These are phyloP conservation scores for Trichocladium uniseriatum DNA, from an alignment of 495 filamentous ascomycete genomes.

Conservation along the genomic window DNA sequence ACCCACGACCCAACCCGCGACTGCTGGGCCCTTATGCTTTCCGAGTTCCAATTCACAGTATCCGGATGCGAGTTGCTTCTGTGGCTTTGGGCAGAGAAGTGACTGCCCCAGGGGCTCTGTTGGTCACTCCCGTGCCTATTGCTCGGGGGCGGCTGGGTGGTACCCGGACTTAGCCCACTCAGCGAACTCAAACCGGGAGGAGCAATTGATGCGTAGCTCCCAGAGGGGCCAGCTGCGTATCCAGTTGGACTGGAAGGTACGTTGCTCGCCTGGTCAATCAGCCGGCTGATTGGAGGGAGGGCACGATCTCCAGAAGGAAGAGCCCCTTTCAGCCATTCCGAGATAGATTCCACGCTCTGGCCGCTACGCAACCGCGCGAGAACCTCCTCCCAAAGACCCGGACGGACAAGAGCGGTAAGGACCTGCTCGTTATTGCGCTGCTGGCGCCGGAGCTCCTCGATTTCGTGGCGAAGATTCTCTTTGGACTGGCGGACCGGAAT, in stretches of 20 bases:
- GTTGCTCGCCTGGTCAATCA: background rate
- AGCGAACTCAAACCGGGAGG: constrained; percentile 4
- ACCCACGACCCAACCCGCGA: constrained; percentile 37
- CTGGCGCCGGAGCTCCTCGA: constrained; percentile 40
- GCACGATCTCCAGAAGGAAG: constrained; percentile 14
- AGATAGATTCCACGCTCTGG: constrained; percentile 40
- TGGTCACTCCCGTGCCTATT: constrained; percentile 30
- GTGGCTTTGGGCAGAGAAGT: constrained; percentile 34
- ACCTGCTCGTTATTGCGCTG: constrained; percentile 39
- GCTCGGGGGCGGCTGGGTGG: constrained; percentile 8
- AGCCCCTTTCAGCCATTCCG: constrained; percentile 34
- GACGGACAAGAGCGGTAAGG: constrained; percentile 35
- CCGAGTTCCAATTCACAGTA: constrained; percentile 30
- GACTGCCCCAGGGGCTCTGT: constrained; percentile 32
- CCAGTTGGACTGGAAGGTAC: background rate
- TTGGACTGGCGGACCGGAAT: constrained; percentile 46
- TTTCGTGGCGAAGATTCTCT: constrained; percentile 43
- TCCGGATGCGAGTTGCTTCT: constrained; percentile 34
- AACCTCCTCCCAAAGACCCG: constrained; percentile 39
- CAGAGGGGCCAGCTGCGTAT: constrained; percentile 1
- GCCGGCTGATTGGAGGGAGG: constrained; percentile 10
- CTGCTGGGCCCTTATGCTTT: constrained; percentile 19
- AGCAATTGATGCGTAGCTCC: constrained; percentile 8
- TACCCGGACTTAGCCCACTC: constrained; percentile 12
- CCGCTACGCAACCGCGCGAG: constrained; percentile 39